phyloP scores from a whole-genome alignment of 179 eudicot genomes.

The Carnegiea gigantea region DNA sequence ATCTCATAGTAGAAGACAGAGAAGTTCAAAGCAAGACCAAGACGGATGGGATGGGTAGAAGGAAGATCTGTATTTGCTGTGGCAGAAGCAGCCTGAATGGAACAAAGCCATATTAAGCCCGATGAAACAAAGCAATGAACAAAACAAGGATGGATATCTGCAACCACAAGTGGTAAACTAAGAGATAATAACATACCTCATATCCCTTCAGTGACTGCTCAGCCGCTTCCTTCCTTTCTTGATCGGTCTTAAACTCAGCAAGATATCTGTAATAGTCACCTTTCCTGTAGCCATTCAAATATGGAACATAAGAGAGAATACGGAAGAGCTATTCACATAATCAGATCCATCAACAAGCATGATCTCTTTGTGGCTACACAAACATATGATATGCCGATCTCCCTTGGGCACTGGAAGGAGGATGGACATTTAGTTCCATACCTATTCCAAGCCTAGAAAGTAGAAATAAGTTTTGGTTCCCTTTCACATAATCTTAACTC shows the following conservation, averaged over 20 bases:
- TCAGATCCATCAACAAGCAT: neutral
- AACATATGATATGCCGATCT: neutral
- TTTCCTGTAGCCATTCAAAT: constrained; percentile 49
- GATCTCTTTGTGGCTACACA: neutral
- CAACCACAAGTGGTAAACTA: neutral
- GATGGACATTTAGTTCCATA: neutral
- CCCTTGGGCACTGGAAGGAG: neutral
- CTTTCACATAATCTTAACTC: neutral
- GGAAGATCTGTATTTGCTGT: constrained; percentile 88
- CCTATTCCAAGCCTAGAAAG: neutral
- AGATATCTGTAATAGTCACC: constrained; percentile 89
- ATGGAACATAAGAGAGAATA: neutral
- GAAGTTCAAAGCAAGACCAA: constrained; percentile 96
- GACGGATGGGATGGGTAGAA: constrained; percentile 95
- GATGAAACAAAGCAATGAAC: constrained; percentile 1
- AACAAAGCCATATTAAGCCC: constrained; percentile 20
- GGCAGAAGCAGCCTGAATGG: constrained; percentile 74
- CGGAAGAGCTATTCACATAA: neutral
- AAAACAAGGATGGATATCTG: neutral
- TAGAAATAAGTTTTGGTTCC: neutral
- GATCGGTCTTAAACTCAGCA: constrained; percentile 84
- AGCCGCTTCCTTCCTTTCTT: constrained; percentile 79
- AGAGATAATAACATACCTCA: constrained; percentile 53
- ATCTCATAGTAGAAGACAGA: constrained; percentile 95
- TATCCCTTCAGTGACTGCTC: constrained; percentile 93